Evolutionary conservation across 169 alveolate genomes (phyloP).

Genomic region (Plasmodium relictum): DNA sequence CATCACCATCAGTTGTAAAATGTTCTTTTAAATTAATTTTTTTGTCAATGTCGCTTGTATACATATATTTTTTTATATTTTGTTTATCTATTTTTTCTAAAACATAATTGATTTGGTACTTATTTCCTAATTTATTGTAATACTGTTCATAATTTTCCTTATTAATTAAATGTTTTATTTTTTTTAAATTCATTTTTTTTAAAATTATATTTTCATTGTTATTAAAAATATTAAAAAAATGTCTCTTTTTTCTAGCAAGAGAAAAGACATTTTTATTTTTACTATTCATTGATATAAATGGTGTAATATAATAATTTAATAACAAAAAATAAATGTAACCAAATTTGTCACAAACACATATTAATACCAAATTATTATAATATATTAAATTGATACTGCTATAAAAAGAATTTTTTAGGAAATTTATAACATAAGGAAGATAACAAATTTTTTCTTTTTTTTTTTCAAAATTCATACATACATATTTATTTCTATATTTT

Average conservation of each 20-base stretch:
- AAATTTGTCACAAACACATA: conserved; percentile 32
- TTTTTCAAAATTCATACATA: conserved; percentile 2
- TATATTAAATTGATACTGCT: conserved; percentile 26
- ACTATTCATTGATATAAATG: conserved; percentile 5
- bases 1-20: not conserved
- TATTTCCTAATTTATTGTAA: conserved; percentile 13
- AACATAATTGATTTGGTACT: not conserved
- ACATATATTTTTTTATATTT: not conserved
- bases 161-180: conserved; percentile 23
- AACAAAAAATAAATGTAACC: conserved; percentile 56
- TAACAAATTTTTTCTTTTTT: not conserved
- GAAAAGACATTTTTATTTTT: conserved; percentile 2
- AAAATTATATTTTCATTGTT: conserved; percentile 41
- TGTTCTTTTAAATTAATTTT: not conserved
- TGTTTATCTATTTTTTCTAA: not conserved
- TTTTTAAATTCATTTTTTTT: conserved; percentile 13
- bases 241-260: conserved; percentile 7
- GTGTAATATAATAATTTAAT: conserved; percentile 60
- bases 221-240: conserved; percentile 42
- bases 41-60: not conserved
- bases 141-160: conserved; percentile 48
- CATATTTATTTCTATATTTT: conserved; percentile 22
- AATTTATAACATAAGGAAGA: conserved; percentile 47
- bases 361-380: conserved; percentile 17
- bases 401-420: conserved; percentile 23